These are phyloP conservation scores for Neofusicoccum laricinum DNA, from an alignment of 2,329 filamentous ascomycete species.

Conservation along the genomic window DNA sequence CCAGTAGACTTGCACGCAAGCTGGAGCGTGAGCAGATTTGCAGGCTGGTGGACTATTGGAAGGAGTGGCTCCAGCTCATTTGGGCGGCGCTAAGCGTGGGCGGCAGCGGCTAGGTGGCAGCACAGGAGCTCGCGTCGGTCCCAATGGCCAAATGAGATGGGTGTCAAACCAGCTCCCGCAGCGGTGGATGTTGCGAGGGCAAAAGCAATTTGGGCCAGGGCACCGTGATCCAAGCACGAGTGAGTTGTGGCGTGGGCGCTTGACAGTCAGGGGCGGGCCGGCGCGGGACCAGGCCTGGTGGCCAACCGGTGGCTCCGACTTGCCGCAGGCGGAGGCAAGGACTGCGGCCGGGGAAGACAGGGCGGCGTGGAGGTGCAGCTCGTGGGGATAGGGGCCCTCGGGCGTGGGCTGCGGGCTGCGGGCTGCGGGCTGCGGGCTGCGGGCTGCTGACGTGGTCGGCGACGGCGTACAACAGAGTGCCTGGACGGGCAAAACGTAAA, in stretches of 20 bases:
- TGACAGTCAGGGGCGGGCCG: constrained; percentile 12
- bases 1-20: no score
- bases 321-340: constrained; percentile 3
- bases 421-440: no score
- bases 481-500: constrained; percentile 7
- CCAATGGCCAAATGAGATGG: no score
- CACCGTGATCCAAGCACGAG: background rate
- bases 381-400: background rate
- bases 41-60: background rate
- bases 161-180: background rate
- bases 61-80: background rate
- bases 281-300: background rate
- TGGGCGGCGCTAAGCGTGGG: background rate
- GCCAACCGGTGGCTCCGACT: constrained; percentile 11
- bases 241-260: background rate
- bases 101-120: background rate
- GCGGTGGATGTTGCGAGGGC: no score
- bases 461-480: background rate
- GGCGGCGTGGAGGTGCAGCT: background rate
- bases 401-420: no score
- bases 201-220: background rate
- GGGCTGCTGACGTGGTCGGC: constrained; percentile 4
- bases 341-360: background rate
- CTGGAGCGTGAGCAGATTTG: no score
- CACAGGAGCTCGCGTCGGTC: background rate